Base-by-base conservation (phyloP, 2,329 filamentous ascomycete species). In the Cordyceps javanica region DNA sequence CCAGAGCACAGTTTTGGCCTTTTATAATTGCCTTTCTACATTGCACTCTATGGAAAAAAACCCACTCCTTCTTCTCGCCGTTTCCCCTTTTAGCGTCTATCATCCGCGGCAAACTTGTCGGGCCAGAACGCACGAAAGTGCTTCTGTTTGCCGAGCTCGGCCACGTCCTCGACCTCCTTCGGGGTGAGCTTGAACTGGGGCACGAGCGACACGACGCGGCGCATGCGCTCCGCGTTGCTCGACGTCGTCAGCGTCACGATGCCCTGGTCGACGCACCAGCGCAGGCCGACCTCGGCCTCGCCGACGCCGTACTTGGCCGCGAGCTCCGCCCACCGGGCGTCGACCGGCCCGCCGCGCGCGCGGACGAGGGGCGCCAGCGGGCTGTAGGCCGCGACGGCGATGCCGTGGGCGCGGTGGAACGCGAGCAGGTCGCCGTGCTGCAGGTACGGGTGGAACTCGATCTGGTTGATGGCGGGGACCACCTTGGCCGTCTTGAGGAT, bases 401-500 rank as follows among this genome's bases (percentile, higher is more conserved):
- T 88, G 56, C 74, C 70, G 65, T 86, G 73, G 65, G 79, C 70
- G 63, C 76, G 77, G 69, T 80, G 80, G 71, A 81, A 89, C 16
- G 75, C 70, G 32, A 88, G 56, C 13, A 89, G 74, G 59, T 78
- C 75, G 6, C 76, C 77, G 68, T 88, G 86, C 71, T 88, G 86
- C 53, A 89, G 76, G 68, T 90, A 90, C 0, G 89, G 88, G 71
- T 94, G 88, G 66, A 82, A 86, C 75, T 93, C 89, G 67, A 93
- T 88, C 77, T 94, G 89, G 74, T 93, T 92, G 61, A 89, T 81
- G 7, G 82, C 85, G 0, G 90, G 90, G 3, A 75, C 68, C 60
- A 88, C 69, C 63, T 79, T 81, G 52, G 85, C 85, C 5, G 83
- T 82, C 67, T 79, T 69, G 2, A 87, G 73, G 42, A 86, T 67